These are phyloP conservation scores for Talaromyces thailandensis DNA, from an alignment of 495 filamentous ascomycete species.

Conservation along the genomic window DNA sequence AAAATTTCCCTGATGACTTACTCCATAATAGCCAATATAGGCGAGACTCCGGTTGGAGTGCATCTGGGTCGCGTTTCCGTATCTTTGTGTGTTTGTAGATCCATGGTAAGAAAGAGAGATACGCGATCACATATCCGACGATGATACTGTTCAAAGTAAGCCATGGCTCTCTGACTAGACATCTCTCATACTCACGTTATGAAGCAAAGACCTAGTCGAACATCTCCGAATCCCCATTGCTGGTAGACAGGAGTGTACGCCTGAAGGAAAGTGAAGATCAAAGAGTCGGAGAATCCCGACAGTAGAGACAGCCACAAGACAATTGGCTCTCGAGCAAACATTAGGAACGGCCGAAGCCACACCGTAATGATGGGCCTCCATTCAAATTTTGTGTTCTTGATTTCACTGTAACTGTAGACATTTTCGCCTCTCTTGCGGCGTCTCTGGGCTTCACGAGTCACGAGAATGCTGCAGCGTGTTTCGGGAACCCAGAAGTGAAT, in stretches of 20 bases:
- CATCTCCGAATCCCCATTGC: slow-evolving; percentile 51
- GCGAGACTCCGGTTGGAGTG: slow-evolving; percentile 12
- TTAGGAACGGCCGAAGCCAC: slow-evolving; percentile 59
- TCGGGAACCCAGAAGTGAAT: slow-evolving; percentile 60
- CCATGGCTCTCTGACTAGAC: neutral
- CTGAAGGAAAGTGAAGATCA: slow-evolving; percentile 65
- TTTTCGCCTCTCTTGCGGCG: slow-evolving; percentile 40
- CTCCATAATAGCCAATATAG: slow-evolving; percentile 33
- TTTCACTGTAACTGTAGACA: slow-evolving; percentile 50
- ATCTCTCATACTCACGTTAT: slow-evolving; percentile 14
- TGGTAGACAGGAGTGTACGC: slow-evolving; percentile 50
- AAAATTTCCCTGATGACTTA: neutral
- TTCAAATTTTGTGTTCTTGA: slow-evolving; percentile 33
- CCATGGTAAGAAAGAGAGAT: slow-evolving; percentile 48
- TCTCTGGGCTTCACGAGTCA: slow-evolving; percentile 52
- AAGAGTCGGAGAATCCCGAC: slow-evolving; percentile 61
- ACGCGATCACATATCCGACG: slow-evolving; percentile 53
- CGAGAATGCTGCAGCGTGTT: slow-evolving; percentile 51
- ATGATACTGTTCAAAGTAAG: slow-evolving; percentile 28
- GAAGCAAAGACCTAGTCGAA: slow-evolving; percentile 48
- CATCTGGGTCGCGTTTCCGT: slow-evolving; percentile 23
- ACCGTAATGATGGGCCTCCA: slow-evolving; percentile 40
- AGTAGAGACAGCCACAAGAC: slow-evolving; percentile 57
- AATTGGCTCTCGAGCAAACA: slow-evolving; percentile 65
- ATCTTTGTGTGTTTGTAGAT: slow-evolving; percentile 37